Percentiles rank a stretch among this genome's conserved stretches.
Evolutionary conservation across 805 yeast genomes (phyloP).

Genomic region (Sungouiozyma ichnusensis): DNA sequence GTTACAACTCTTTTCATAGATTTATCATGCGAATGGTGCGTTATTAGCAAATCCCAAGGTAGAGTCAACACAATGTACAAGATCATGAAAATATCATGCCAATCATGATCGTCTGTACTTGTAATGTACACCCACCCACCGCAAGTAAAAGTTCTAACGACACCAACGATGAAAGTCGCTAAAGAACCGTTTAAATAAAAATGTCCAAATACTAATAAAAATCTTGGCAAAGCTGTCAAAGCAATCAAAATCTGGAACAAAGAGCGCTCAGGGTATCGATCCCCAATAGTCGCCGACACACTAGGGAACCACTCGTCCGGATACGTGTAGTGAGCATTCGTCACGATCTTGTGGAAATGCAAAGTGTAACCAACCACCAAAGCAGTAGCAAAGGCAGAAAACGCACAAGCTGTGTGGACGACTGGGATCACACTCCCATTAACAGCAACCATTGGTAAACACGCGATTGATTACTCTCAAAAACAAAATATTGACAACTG

Average conservation of each 20-base stretch:
- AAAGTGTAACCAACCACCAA: slow-evolving; percentile 60
- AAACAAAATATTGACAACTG: slow-evolving; percentile 5
- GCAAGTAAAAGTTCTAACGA: slow-evolving; percentile 83
- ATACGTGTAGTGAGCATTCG: slow-evolving; percentile 76
- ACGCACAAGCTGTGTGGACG: slow-evolving; percentile 65
- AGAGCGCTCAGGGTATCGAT: slow-evolving; percentile 90
- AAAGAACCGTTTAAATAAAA: slow-evolving; percentile 30
- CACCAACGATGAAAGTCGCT: slow-evolving; percentile 39
- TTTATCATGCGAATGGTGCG: slow-evolving; percentile 38
- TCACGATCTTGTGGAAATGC: slow-evolving; percentile 82
- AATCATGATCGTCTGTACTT: slow-evolving; percentile 92
- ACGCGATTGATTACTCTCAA: slow-evolving; percentile 3
- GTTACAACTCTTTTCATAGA: slow-evolving; percentile 41
- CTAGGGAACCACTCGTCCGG: slow-evolving; percentile 99
- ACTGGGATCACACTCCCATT: slow-evolving; percentile 60
- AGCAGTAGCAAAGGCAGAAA: slow-evolving; percentile 66
- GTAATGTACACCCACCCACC: slow-evolving; percentile 99
- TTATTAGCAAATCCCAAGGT: slow-evolving; percentile 76
- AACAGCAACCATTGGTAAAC: slow-evolving; percentile 27
- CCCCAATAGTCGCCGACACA: slow-evolving; percentile 95
- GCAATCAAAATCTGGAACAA: slow-evolving; percentile 88
- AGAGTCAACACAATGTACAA: slow-evolving; percentile 76
- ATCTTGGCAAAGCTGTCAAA: slow-evolving; percentile 86
- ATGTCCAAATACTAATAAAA: slow-evolving; percentile 42
- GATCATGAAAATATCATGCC: slow-evolving; percentile 94